Base-by-base conservation (phyloP, 2,329 filamentous ascomycete species). In the Canariomyces notabilis region DNA sequence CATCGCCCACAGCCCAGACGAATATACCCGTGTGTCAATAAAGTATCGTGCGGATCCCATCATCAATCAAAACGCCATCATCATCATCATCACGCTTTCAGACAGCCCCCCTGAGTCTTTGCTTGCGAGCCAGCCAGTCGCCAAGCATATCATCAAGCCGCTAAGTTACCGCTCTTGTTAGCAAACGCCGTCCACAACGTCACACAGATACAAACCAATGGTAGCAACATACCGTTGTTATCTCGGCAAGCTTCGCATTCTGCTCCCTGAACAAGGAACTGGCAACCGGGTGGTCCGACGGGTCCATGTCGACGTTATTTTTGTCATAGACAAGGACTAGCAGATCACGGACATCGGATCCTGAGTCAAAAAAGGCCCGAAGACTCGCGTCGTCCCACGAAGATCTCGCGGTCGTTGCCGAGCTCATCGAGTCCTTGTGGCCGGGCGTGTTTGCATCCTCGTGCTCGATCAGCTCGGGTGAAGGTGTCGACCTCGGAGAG, bases 311-410 rank as follows among this genome's bases (percentile, higher is more conserved):
- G 14, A 94, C 82, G 49, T 90, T 87, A 12, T 82, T 86, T 64
- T 90, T 95, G 67, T 97, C 90, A 62, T 95, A 90, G 21, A 98
- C 89, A 50, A 98, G 86, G 31, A 90, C 78, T 42, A 97, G 76
- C 62, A 97, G 78, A 63, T 98, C 91, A 41, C 88, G 81, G 56
- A 98, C 89, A 53, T 95, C 89, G 26, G 83, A 83, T 50, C 88
- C 82, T 56, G 93, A 89, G 56, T 97, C 91, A 59, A 97, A 85
- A 67, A 96, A 98, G 12, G 87, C 84, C 49, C 89, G 82, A 21
- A 98, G 77, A 57, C 82, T 87, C 46, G 82, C 76, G 64, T 97
- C 91, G 52, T 89, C 91, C 93, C 93, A 98, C 0, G 82, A 79
- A 20, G 83, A 76, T 16, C 77, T 75, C 14, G 73, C 72, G 21